Conservation (phyloP, 768 basidiomycete genomes). For the Tricholoma sp. region DNA sequence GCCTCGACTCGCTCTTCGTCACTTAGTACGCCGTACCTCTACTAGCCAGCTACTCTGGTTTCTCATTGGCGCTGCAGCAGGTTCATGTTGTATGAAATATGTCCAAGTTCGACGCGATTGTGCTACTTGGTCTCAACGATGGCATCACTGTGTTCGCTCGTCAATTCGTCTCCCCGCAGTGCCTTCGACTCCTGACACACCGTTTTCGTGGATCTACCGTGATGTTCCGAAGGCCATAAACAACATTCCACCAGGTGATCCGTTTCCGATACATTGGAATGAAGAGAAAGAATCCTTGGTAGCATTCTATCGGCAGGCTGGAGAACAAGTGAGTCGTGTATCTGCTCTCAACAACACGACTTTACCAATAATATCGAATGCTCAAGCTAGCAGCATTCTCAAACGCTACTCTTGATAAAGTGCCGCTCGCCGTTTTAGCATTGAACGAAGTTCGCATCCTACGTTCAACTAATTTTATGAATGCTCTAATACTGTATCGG, state of each 20-base stretch:
- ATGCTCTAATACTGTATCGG: constrained; percentile 18
- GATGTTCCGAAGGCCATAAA: constrained; percentile 22
- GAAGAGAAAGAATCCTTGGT: constrained; percentile 41
- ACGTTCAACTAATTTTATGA: constrained; percentile 11
- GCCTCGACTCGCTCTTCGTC: neutral
- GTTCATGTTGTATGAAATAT: constrained; percentile 31
- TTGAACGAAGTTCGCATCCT: constrained; percentile 50
- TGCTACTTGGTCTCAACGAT: constrained; percentile 9
- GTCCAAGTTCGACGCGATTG: neutral
- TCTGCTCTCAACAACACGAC: neutral
- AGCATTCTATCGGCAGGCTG: constrained; percentile 42
- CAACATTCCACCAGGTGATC: constrained; percentile 10
- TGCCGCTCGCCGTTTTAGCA: constrained; percentile 49
- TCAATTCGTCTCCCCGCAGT: constrained; percentile 11
- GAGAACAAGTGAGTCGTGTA: constrained; percentile 38
- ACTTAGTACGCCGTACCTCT: constrained; percentile 21
- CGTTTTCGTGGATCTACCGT: constrained; percentile 10
- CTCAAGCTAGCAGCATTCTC: constrained; percentile 58
- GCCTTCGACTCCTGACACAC: constrained; percentile 7
- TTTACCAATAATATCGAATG: neutral
- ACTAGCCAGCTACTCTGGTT: constrained; percentile 61
- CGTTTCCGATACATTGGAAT: neutral
- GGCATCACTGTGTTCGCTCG: constrained; percentile 24
- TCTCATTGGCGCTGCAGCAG: constrained; percentile 48
- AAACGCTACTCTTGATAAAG: constrained; percentile 62